Evolutionary conservation across 2,329 filamentous ascomycete species (phyloP).

Genomic region (Aspergillus sp.): DNA sequence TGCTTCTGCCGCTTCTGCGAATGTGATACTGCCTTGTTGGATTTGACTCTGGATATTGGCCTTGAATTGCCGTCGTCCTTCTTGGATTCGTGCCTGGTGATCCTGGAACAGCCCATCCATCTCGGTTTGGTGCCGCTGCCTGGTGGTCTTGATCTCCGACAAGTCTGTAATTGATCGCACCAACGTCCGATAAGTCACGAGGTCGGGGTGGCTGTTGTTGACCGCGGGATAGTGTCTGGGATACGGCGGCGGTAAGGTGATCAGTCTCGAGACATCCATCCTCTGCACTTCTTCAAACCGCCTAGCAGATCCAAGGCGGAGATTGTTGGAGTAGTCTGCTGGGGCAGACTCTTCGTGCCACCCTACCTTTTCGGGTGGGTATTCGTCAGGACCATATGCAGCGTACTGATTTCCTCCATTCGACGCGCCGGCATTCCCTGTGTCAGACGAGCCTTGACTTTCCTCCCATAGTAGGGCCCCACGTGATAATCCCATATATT

Average conservation of each 20-base stretch:
- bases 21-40: conserved; percentile 73
- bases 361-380: conserved; percentile 66
- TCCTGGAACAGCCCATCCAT: conserved; percentile 59
- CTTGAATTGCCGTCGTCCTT: conserved; percentile 67
- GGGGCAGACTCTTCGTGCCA: conserved; percentile 51
- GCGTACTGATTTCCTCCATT: conserved; percentile 27
- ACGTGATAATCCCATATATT: conserved; percentile 91
- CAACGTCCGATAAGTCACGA: conserved; percentile 72
- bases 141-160: conserved; percentile 68
- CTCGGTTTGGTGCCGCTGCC: conserved; percentile 52
- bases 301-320: conserved; percentile 18
- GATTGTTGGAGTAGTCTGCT: conserved; percentile 21
- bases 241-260: conserved; percentile 91
- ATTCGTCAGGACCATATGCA: conserved; percentile 57
- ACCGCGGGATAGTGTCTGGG: conserved; percentile 93
- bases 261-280: conserved; percentile 85
- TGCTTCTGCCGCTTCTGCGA: conserved; percentile 77
- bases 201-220: conserved; percentile 90
- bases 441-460: conserved; percentile 33
- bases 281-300: conserved; percentile 50
- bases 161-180: conserved; percentile 75
- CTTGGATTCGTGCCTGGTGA: conserved; percentile 53
- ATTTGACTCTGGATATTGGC: conserved; percentile 78
- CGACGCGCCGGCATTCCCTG: conserved; percentile 25
- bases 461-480: conserved; percentile 71